Evolutionary conservation across 1,284 basidiomycete genomes (phyloP).

Genomic region (Moesziomyces sp.): DNA sequence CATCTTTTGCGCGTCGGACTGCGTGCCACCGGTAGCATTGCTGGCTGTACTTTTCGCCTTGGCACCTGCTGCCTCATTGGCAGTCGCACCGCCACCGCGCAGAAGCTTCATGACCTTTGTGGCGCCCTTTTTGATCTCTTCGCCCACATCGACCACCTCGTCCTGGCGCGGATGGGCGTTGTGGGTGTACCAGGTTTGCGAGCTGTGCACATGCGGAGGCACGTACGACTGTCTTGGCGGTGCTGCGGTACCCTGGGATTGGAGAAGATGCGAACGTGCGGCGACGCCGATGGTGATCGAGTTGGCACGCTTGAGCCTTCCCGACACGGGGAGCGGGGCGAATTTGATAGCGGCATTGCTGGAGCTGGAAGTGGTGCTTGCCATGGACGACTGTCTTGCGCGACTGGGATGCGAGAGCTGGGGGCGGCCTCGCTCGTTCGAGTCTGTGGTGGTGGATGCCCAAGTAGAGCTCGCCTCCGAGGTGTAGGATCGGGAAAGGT

Average conservation of each 20-base stretch:
- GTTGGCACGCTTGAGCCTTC: slow-evolving; percentile 59
- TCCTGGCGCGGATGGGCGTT: slow-evolving; percentile 15
- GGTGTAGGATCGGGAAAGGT: slow-evolving; percentile 17
- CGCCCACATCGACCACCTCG: slow-evolving; percentile 58
- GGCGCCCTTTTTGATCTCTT: slow-evolving; percentile 55
- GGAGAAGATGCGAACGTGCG: slow-evolving; percentile 59
- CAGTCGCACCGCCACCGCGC: slow-evolving; percentile 28
- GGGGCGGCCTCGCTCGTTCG: slow-evolving; percentile 16
- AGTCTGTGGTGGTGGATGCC: slow-evolving; percentile 4
- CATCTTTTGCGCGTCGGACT: neutral
- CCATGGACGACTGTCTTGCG: slow-evolving; percentile 22
- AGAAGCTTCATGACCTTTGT: slow-evolving; percentile 52
- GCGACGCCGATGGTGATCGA: slow-evolving; percentile 65
- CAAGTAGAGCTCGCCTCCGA: slow-evolving; percentile 29
- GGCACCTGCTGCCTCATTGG: slow-evolving; percentile 11
- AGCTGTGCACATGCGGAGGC: slow-evolving; percentile 44
- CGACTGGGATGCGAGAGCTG: slow-evolving; percentile 1
- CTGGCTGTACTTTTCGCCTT: slow-evolving; percentile 1
- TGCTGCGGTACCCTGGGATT: slow-evolving; percentile 54
- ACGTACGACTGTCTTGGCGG: slow-evolving; percentile 23
- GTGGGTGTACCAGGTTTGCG: slow-evolving; percentile 36
- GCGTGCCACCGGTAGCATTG: neutral
- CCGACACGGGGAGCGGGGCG: slow-evolving; percentile 55
- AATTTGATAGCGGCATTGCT: slow-evolving; percentile 57
- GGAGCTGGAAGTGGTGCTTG: slow-evolving; percentile 32